Percentiles rank a stretch among this genome's conserved stretches.
These are phyloP conservation scores for Corrigiola litoralis DNA, from an alignment of 179 eudicot genomes.

Conservation along the genomic window DNA sequence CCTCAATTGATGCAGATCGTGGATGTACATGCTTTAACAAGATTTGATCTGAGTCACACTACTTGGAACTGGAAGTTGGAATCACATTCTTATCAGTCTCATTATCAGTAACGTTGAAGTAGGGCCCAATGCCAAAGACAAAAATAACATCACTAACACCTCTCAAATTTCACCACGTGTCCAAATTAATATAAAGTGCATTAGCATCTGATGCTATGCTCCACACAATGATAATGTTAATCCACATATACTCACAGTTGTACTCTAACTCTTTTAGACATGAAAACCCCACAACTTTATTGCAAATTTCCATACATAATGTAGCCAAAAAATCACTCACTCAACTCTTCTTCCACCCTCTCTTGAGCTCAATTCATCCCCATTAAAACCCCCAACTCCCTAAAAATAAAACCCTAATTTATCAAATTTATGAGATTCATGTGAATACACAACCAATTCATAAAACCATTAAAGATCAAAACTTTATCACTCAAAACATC, in stretches of 20 bases:
- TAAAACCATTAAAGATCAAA: conserved; percentile 13
- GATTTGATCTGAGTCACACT: conserved; percentile 12
- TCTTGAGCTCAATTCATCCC: conserved; percentile 19
- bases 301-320: conserved; percentile 12
- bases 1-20: background rate
- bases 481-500: conserved; percentile 1
- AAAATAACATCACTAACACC: background rate
- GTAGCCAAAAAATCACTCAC: background rate
- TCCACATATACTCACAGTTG: conserved; percentile 4
- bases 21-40: background rate
- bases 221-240: conserved; percentile 1
- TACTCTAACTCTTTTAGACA: conserved; percentile 6
- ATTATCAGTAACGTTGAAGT: conserved; percentile 4
- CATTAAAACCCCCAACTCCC: conserved; percentile 26
- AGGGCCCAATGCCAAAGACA: background rate
- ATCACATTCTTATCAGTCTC: conserved; percentile 11
- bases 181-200: background rate
- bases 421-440: conserved; percentile 22
- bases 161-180: conserved; percentile 2
- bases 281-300: conserved; percentile 17
- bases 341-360: background rate
- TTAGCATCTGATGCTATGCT: background rate
- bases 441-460: conserved; percentile 23
- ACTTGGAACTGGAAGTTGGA: no score
- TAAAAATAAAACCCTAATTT: conserved; percentile 6